These are phyloP conservation scores for Immersiella caudata DNA, from an alignment of 495 filamentous ascomycete genomes.

Conservation along the genomic window DNA sequence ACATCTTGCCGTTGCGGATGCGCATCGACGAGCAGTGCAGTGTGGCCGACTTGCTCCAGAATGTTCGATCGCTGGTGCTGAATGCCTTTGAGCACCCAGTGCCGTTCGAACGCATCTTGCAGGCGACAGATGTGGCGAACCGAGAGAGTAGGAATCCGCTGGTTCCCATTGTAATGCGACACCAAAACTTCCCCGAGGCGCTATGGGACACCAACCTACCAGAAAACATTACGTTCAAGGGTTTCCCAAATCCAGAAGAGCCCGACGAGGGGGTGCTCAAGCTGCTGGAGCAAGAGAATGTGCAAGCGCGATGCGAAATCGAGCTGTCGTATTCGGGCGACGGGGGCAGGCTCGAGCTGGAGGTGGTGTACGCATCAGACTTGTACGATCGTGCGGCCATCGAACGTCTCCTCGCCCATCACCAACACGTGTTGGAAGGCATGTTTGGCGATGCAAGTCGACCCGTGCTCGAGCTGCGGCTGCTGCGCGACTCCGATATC, in stretches of 20 bases:
- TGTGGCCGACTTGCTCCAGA: not conserved
- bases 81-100: constrained; percentile 4
- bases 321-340: constrained; percentile 6
- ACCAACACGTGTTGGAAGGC: constrained; percentile 1
- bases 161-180: not conserved
- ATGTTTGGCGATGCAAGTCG: not conserved
- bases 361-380: not conserved
- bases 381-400: not conserved
- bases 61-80: not conserved
- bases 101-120: constrained; percentile 4
- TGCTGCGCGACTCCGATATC: constrained; percentile 1
- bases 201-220: not conserved
- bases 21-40: constrained; percentile 3
- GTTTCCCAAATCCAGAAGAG: not conserved
- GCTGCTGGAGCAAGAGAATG: not conserved
- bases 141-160: constrained; percentile 1
- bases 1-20: constrained; percentile 3
- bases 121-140: constrained; percentile 4
- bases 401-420: not conserved
- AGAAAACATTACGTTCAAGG: not conserved
- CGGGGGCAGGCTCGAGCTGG: not conserved
- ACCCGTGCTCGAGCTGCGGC: not conserved
- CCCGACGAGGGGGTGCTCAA: not conserved
- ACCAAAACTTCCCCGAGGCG: constrained; percentile 7
- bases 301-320: not conserved